Base-by-base conservation (phyloP, 257 asterid species). In the Euphrasia confusa region DNA sequence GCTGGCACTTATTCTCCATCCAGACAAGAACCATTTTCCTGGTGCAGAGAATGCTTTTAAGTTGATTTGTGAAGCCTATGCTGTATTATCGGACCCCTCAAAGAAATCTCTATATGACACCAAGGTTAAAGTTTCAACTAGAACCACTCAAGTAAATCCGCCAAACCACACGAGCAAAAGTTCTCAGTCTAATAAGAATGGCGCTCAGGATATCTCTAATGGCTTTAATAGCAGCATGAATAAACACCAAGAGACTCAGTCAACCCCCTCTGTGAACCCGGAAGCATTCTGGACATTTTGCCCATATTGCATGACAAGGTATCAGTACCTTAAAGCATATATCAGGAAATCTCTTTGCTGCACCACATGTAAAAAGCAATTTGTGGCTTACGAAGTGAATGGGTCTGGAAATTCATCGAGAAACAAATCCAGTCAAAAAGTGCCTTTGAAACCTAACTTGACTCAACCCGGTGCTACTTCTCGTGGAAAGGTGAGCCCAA, bases 31-130 rank as follows among this genome's bases (percentile, higher is more conserved):
- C 70, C 79, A 74, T 54, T 78, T 60, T 63, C 79, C 84, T 7
- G 90, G 90, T 56, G 90, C 94, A 17, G 94, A 85, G 63, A 74
- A 74, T 63, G 94, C 94, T 47, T 85, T 85, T 65, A 85, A 80
- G 71, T 72, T 81, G 73, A 73, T 85, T 50, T 72, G 76, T 47
- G 88, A 85, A 72, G 94, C 94, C 30, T 68, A 84, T 66, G 72
- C 78, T 9, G 72, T 79, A 42, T 81, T 85, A 44, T 77, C 94
- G 1, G 83, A 85, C 57, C 58, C 79, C 21, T 33, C 60, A 13
- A 83, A 73, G 75, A 85, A 74, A 69, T 69, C 79, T 15, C 11
- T 61, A 17, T 87, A 78, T 65, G 95, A 87, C 72, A 56, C n/a
- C 42, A 82, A 72, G 68, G 57, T 79, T 21, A 76, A 57, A 72